Percentiles rank a stretch among this genome's conserved stretches.
These are phyloP conservation scores for Picea abies DNA, from an alignment of 83 land plant species.

Conservation along the genomic window DNA sequence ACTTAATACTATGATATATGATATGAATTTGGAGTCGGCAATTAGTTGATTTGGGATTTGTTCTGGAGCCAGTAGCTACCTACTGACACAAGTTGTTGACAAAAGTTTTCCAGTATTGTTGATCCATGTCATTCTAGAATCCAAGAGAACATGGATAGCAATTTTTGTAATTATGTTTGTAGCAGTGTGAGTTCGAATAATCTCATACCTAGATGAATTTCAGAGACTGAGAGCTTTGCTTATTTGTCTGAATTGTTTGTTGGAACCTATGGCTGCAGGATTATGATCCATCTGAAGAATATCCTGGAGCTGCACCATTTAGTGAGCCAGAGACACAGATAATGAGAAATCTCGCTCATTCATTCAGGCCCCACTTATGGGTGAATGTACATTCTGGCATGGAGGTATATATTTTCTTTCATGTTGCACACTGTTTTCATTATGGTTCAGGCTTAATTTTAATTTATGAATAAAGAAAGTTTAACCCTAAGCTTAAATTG, in stretches of 20 bases:
- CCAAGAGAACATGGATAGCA: background rate
- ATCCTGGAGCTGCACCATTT: constrained; percentile 90
- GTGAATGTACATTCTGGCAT: constrained; percentile 99
- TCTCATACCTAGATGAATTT: background rate
- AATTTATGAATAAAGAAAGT: background rate
- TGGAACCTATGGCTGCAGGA: constrained; percentile 47
- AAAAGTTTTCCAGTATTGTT: background rate
- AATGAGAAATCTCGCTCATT: constrained; percentile 67
- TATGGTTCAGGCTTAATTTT: background rate
- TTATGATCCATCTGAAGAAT: constrained; percentile 95
- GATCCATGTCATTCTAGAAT: background rate
- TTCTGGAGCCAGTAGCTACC: background rate
- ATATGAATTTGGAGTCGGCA: background rate
- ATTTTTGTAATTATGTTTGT: background rate
- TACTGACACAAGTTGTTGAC: background rate
- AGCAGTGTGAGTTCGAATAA: background rate
- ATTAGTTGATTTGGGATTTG: background rate
- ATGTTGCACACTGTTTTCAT: background rate
- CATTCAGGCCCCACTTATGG: constrained; percentile 95
- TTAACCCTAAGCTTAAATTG: background rate
- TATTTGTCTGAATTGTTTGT: background rate
- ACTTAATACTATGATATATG: background rate
- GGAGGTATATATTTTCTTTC: constrained; percentile 59
- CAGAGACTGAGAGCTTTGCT: background rate
- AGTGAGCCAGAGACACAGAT: constrained; percentile 97